Evolutionary conservation across 2,329 filamentous ascomycete genomes (phyloP).

Genomic region (Lecanosticta acicola): DNA sequence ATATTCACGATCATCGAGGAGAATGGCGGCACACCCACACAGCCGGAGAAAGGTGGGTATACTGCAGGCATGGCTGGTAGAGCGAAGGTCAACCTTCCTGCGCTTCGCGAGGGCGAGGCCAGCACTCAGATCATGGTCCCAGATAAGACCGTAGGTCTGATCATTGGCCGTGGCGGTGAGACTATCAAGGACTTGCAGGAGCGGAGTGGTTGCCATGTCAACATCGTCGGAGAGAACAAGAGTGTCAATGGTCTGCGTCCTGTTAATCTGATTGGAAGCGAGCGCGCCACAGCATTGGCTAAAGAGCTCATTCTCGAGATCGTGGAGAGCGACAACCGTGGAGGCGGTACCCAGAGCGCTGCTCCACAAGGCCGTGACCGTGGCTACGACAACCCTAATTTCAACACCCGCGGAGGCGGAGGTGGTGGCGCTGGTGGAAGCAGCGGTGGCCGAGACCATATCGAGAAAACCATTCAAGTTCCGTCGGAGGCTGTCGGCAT

Average conservation of each 20-base stretch:
- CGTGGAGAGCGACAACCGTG: slow-evolving; percentile 74
- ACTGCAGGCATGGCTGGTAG: slow-evolving; percentile 33
- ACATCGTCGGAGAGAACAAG: slow-evolving; percentile 90
- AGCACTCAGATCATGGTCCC: slow-evolving; percentile 92
- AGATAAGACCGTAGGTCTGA: slow-evolving; percentile 84
- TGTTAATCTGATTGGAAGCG: slow-evolving; percentile 81
- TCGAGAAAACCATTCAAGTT: slow-evolving; percentile 77
- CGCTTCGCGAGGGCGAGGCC: slow-evolving; percentile 72
- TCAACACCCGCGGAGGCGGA: slow-evolving; percentile 9
- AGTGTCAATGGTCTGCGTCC: slow-evolving; percentile 84
- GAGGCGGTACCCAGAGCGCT: slow-evolving; percentile 20
- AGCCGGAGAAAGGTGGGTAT: slow-evolving; percentile 32
- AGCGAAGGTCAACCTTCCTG: slow-evolving; percentile 38
- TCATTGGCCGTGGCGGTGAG: slow-evolving; percentile 89
- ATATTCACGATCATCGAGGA: slow-evolving; percentile 87
- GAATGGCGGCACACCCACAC: slow-evolving; percentile 55
- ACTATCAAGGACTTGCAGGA: slow-evolving; percentile 91
- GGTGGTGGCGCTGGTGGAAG: slow-evolving; percentile 33
- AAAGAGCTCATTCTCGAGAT: slow-evolving; percentile 91
- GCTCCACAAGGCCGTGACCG: slow-evolving; percentile 24
- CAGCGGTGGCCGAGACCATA: slow-evolving; percentile 48
- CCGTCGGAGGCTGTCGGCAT: slow-evolving; percentile 90
- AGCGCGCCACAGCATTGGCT: slow-evolving; percentile 66
- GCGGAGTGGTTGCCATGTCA: slow-evolving; percentile 87
- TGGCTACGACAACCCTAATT: slow-evolving; percentile 21